Percentiles rank a stretch among this genome's conserved stretches.
phyloP scores from a whole-genome alignment of 148 eudicot genomes.

The Arctostaphylos glauca region DNA sequence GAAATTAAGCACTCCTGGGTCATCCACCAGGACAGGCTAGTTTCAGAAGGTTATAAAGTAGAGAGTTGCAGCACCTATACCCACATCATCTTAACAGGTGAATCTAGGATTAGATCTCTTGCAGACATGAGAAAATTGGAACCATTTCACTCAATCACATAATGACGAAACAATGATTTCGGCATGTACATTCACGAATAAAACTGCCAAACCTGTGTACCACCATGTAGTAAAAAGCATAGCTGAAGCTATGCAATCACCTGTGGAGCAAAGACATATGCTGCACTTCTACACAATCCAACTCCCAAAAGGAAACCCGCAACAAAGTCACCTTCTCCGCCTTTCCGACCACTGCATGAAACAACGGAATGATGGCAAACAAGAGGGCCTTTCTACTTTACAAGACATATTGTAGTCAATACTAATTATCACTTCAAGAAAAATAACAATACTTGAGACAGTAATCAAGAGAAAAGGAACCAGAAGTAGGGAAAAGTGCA shows the following conservation, averaged over 20 bases:
- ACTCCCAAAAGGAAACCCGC: slow-evolving; percentile 85
- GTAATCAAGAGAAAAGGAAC: neutral
- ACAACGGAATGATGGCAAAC: slow-evolving; percentile 9
- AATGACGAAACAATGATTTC: neutral
- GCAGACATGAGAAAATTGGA: neutral
- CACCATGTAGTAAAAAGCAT: neutral
- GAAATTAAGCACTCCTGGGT: neutral
- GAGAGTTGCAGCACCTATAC: neutral
- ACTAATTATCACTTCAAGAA: neutral
- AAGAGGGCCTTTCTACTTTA: neutral
- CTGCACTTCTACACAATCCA: slow-evolving; percentile 77
- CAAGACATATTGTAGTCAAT: neutral
- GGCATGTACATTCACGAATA: neutral
- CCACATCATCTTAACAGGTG: neutral
- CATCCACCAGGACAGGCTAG: slow-evolving; percentile 6
- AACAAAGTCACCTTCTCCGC: slow-evolving; percentile 69
- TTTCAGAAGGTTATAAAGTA: neutral
- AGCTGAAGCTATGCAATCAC: slow-evolving; percentile 28
- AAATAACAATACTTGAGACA: neutral
- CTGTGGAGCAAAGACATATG: slow-evolving; percentile 87
- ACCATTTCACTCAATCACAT: neutral
- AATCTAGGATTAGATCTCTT: neutral
- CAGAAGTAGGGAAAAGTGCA: neutral
- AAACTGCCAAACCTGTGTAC: neutral
- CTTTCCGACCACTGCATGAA: slow-evolving; percentile 42